phyloP scores from a whole-genome alignment of 179 eudicot species.

The Nepenthes alata region DNA sequence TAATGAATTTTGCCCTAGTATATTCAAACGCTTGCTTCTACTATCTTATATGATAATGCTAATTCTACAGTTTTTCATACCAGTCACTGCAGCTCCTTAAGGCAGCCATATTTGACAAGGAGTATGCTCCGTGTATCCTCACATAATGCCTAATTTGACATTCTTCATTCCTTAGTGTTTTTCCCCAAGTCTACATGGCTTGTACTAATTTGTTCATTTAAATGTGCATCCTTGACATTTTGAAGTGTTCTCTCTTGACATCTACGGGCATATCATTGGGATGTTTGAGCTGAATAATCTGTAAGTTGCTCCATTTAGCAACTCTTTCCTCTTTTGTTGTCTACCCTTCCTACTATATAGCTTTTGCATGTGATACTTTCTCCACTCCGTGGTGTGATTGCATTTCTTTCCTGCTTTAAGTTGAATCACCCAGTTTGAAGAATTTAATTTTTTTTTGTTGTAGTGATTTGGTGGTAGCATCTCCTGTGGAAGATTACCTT shows the following conservation, averaged over 20 bases:
- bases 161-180: slow-evolving; percentile 2
- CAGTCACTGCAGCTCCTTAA: slow-evolving; percentile 86
- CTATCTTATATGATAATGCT: not conserved
- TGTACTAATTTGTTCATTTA: slow-evolving; percentile 1
- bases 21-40: not conserved
- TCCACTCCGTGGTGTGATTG: too few relatives aligned
- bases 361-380: too few relatives aligned
- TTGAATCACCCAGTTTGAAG: not conserved
- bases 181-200: not conserved
- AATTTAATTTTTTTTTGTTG: slow-evolving; percentile 8
- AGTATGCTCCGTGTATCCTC: slow-evolving; percentile 92
- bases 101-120: slow-evolving; percentile 71
- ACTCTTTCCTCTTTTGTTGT: not conserved
- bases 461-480: slow-evolving; percentile 93
- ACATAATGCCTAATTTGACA: not conserved
- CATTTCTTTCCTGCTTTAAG: not conserved
- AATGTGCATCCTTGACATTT: slow-evolving; percentile 40
- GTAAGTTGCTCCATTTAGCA: slow-evolving; percentile 34
- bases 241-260: slow-evolving; percentile 80
- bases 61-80: slow-evolving; percentile 14
- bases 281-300: slow-evolving; percentile 99
- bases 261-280: slow-evolving; percentile 89
- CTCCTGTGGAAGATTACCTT: slow-evolving; percentile 96
- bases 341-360: not conserved
- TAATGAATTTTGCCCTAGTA: not conserved